A percentile compares a stretch with the other conserved stretches of the same genome.
These are phyloP conservation scores for Stemphylium vesicarium DNA, from an alignment of 2,329 filamentous ascomycete genomes.

Conservation along the genomic window DNA sequence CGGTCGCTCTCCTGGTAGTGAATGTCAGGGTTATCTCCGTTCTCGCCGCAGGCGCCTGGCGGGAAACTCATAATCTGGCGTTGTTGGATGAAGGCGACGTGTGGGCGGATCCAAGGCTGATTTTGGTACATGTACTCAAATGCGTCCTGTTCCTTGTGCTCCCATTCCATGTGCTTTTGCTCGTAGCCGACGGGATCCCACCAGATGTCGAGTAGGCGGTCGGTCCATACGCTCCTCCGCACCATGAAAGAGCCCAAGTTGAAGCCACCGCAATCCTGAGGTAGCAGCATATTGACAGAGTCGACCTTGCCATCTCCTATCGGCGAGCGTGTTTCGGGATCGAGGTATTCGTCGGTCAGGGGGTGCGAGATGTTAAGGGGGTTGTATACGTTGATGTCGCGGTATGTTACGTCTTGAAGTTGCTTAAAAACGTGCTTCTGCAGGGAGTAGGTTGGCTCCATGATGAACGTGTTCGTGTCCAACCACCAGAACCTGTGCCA, in stretches of 20 bases:
- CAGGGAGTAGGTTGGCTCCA: constrained; percentile 91
- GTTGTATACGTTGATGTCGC: constrained; percentile 96
- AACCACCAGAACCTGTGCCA: constrained; percentile 97
- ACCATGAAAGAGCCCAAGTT: constrained; percentile 97
- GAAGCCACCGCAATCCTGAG: constrained; percentile 95
- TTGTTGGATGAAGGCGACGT: constrained; percentile 88
- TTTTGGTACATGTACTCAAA: constrained; percentile 89
- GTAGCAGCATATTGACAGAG: constrained; percentile 85
- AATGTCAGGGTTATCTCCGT: constrained; percentile 73
- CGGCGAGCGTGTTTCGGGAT: constrained; percentile 72
- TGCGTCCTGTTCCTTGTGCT: constrained; percentile 97
- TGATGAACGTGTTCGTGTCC: constrained; percentile 95
- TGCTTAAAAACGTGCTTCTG: constrained; percentile 89
- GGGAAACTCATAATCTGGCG: constrained; percentile 95
- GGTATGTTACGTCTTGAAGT: constrained; percentile 76
- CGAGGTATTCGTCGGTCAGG: constrained; percentile 74
- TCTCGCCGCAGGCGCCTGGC: constrained; percentile 82
- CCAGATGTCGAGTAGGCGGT: constrained; percentile 92
- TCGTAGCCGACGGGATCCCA: constrained; percentile 98
- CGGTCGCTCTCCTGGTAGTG: constrained; percentile 87
- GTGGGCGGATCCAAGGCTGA: constrained; percentile 90
- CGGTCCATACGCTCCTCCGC: constrained; percentile 83
- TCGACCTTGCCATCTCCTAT: constrained; percentile 77
- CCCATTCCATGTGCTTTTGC: constrained; percentile 99
- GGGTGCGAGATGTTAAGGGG: constrained; percentile 93